phyloP scores from a whole-genome alignment of 208 protist genomes.

The Acanthamoeba lugdunensis region DNA sequence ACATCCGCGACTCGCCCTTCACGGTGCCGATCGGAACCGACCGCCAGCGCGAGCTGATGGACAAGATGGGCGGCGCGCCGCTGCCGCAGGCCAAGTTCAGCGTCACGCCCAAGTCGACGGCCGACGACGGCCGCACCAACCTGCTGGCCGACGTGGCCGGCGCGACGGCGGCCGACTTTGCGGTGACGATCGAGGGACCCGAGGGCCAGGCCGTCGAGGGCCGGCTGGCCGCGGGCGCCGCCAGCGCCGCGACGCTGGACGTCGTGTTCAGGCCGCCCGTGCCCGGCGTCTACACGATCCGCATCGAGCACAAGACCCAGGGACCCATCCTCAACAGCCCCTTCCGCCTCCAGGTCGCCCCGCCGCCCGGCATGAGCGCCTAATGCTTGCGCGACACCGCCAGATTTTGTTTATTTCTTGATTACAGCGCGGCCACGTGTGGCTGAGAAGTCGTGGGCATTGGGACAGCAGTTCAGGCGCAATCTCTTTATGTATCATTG shows the following conservation, averaged over 20 bases:
- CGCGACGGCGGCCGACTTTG: slow-evolving; percentile 19
- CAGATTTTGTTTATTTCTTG: no score
- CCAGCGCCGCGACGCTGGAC: slow-evolving; percentile 5
- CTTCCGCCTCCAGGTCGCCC: slow-evolving; percentile 60
- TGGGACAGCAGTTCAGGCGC: no score
- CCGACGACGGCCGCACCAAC: slow-evolving; percentile 8
- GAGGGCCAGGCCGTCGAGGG: neutral
- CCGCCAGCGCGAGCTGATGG: slow-evolving; percentile 9
- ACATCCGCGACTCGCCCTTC: slow-evolving; percentile 83
- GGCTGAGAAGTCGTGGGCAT: no score
- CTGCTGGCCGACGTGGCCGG: neutral
- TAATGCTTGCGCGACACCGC: neutral
- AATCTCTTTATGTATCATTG: no score
- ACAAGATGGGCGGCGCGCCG: slow-evolving; percentile 25
- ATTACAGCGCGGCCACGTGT: no score
- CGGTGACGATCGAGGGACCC: slow-evolving; percentile 3
- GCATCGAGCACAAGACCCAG: neutral
- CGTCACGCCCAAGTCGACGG: slow-evolving; percentile 46
- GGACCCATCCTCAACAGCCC: slow-evolving; percentile 59
- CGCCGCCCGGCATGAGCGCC: slow-evolving; percentile 62
- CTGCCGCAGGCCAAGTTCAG: slow-evolving; percentile 59
- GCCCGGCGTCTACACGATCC: slow-evolving; percentile 53
- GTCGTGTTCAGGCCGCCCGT: slow-evolving; percentile 38
- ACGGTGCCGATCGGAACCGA: slow-evolving; percentile 76
- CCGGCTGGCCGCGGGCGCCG: neutral